These are phyloP conservation scores for Patellifolia procumbens DNA, from an alignment of 179 eudicot species.

Conservation along the genomic window DNA sequence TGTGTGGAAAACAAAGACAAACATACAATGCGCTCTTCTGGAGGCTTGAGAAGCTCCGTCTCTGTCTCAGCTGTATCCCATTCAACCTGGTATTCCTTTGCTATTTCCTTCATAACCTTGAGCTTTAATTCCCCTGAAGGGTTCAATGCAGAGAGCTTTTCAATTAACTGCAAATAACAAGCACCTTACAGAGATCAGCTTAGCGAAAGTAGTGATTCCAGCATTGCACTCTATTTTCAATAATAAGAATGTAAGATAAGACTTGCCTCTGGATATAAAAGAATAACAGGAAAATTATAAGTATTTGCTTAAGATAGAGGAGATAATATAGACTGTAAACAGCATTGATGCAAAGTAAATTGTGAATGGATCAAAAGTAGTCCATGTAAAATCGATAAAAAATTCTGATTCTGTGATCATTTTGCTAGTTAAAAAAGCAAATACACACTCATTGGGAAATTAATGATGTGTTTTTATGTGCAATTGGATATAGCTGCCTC, in stretches of 20 bases:
- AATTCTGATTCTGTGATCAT: neutral
- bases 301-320: no score
- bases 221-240: no score
- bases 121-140: conserved; percentile 73
- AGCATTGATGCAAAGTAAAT: neutral
- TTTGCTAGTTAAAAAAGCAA: neutral
- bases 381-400: neutral
- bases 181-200: neutral
- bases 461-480: neutral
- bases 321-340: no score
- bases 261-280: no score
- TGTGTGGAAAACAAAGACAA: neutral
- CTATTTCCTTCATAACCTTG: conserved; percentile 90
- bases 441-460: neutral
- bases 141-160: conserved; percentile 82
- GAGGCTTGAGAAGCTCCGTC: conserved; percentile 82
- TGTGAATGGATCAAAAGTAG: neutral
- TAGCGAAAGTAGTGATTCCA: neutral
- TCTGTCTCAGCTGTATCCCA: conserved; percentile 90
- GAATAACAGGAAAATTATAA: no score
- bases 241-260: no score
- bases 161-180: conserved; percentile 63
- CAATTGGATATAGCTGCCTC: neutral
- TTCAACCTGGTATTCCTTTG: conserved; percentile 86
- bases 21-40: conserved; percentile 77